Evolutionary conservation across 2,329 filamentous ascomycete species (phyloP), one percentile per base, ranked within the genome.

Genomic region (Volutella citrinella): DNA sequence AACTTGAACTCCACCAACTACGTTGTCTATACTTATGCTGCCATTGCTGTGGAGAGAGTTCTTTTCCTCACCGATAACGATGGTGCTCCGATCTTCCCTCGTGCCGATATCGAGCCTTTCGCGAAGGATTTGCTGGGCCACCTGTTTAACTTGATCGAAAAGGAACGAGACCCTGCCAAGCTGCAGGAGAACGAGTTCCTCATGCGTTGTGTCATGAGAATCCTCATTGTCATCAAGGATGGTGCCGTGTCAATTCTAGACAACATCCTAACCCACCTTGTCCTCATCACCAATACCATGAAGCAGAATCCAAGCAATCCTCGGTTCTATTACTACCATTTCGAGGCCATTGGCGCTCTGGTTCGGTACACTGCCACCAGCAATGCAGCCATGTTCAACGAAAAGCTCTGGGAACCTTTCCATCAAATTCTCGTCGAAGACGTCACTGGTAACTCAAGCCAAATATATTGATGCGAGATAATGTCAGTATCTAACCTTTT

Each of bases 141-240:
- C 55, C 72, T 98, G 10, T 97, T 98, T 72, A 82, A 83, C 45
- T 74, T 98, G 32, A 88, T 98, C 46, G 86, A 94, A 57, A 87
- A 85, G 57, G 84, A 95, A 51, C 72, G 75, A 5, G 83, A 85
- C 10, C 84, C 94, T 2, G 80, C 91, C 46, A 98, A 97, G 71
- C 81, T 98, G 42, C 93, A 98, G 57, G 93, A 98, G 64, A 98
- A 98, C 57, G 93, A 98, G 59, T 98, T 97, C 61, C 63, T 98
- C 55, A 97, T 98, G 90, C 87, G 89, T 52, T 98, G 93, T 54
- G 88, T 96, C 36, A 98, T 98, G 93, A 80, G 93, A 51, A 91
- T 98, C 10, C 72, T 98, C 41, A 89, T 98, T 46, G 90, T 97
- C 45, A 85, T 97, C 61, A 87, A 84, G 57, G 90, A 95, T 29